Evolutionary conservation across 2,329 filamentous ascomycete genomes (phyloP), one percentile per base, ranked within the genome.

Genomic region (Apiospora phragmitis): DNA sequence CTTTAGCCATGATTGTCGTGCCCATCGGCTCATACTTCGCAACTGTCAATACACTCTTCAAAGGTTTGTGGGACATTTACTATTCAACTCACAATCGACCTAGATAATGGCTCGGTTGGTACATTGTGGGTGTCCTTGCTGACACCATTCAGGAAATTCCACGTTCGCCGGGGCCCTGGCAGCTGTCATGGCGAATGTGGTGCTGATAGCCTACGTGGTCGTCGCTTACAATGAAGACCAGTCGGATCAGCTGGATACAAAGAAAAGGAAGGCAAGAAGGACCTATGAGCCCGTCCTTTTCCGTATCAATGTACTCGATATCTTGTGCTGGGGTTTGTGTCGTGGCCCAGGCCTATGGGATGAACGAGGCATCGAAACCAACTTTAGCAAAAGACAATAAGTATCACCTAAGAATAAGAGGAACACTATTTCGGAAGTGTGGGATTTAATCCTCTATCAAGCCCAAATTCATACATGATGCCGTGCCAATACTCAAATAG

Each of bases 21-120:
- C 96, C 96, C 18, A 94, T 99, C 75, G 91, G 93, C 51, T 94
- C 93, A 55, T 99, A 98, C 82, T 99, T 97, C 80, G 77, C 93
- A 65, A 93, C 93, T 0, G 87, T 97, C 38, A 88, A 95, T 78
- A 88, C 85, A 0, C 76, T 98, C 38, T 98, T 97, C 82, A 85
- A 86, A 76, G 95, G 95, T 95, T 83, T 70, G 84, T 78, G 62
- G 32, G 7, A 11, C 32, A 38, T 38, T 12, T 12, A 38, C 16
- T 35, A 55, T 38, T 65, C 62, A 62, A 35, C 51, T 59, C 51
- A 12, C 14, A 4, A 1, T 7, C 49, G 14, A 32, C 14, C 49
- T 3, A 18, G 26, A 32, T 24, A 16, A 3, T n/a, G 49, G 11
- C 41, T 29, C 32, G 45, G 41, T 45, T 29, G 12, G 35, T 49